Base-by-base conservation (phyloP, 768 basidiomycete species). In the Obba rivulosa region DNA sequence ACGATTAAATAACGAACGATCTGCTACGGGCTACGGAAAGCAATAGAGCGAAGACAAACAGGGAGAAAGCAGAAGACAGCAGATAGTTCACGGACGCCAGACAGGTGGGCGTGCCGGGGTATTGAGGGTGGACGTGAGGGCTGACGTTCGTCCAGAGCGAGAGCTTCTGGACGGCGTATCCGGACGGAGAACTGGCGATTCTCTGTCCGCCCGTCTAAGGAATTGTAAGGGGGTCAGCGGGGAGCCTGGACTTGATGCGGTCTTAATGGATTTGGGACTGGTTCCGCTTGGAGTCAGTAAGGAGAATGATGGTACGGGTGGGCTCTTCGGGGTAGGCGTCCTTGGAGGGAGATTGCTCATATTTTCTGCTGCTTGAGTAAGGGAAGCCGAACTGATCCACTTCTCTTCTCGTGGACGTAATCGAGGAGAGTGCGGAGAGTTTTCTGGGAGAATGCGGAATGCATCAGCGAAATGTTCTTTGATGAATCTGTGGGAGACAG, bases 391-490 rank as follows among this genome's bases (percentile, higher is more conserved):
- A 56, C 80, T 91, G 48, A 92, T 91, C 90, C 90, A 92, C 55
- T 79, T 85, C 58, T 90, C 85, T 52, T 85, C 84, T 47, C 72
- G 74, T 3, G 67, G 57, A 35, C 66, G 71, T 17, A 68, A 43
- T 3, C 66, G 63, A 10, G 79, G 81, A 38, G 83, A 80, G 28
- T 13, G 5, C 28, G 28, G 28, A 5, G 28, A 31, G 13, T 31
- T 31, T 37, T 86, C 85, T 8, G 81, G 74, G 42, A 88, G 66
- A 34, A 91, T 65, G 48, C 87, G 78, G 66, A 91, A 87, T 53
- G 83, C 79, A 46, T 92, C 87, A 17, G 88, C 87, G 62, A 89
- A 90, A 62, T 92, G 90, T 49, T 81, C 81, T 57, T 82, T 80
- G 62, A 94, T 87, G 68, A 94, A 94, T 61, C 91, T 93, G 53